Percentiles rank a stretch among this genome's conserved stretches.
phyloP scores from a whole-genome alignment of 2,329 filamentous ascomycete genomes.

The Thielaviopsis populi region DNA sequence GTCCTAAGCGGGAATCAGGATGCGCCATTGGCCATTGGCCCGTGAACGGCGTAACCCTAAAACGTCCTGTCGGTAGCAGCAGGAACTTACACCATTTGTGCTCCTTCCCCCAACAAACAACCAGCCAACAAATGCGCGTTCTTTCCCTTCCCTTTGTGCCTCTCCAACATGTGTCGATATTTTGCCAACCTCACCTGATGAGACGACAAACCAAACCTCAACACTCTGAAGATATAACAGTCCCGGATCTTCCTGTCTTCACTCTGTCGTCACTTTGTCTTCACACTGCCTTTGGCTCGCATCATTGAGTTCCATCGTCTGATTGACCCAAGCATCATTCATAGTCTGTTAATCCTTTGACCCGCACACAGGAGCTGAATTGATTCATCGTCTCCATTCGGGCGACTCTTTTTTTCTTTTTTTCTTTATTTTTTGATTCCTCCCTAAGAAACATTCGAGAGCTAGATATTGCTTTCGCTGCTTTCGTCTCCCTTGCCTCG shows the following conservation, averaged over 20 bases:
- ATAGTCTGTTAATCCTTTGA: neutral
- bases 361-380: neutral
- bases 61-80: neutral
- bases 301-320: neutral
- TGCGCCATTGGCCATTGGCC: too few species aligned
- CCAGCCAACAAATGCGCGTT: neutral
- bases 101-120: constrained; percentile 1
- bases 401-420: neutral
- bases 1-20: neutral
- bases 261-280: too few species aligned
- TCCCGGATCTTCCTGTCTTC: neutral
- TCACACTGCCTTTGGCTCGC: neutral
- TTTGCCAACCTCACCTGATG: neutral
- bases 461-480: neutral
- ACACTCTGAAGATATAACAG: neutral
- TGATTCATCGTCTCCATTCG: neutral
- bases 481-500: neutral
- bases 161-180: neutral
- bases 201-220: neutral
- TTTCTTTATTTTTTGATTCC: neutral
- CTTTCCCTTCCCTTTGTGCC: neutral
- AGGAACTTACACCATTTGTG: neutral
- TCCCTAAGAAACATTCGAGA: neutral
- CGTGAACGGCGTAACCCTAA: neutral
- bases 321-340: constrained; percentile 2